phyloP scores from a whole-genome alignment of 2,329 filamentous ascomycete species.

The Epichloe uncinata region DNA sequence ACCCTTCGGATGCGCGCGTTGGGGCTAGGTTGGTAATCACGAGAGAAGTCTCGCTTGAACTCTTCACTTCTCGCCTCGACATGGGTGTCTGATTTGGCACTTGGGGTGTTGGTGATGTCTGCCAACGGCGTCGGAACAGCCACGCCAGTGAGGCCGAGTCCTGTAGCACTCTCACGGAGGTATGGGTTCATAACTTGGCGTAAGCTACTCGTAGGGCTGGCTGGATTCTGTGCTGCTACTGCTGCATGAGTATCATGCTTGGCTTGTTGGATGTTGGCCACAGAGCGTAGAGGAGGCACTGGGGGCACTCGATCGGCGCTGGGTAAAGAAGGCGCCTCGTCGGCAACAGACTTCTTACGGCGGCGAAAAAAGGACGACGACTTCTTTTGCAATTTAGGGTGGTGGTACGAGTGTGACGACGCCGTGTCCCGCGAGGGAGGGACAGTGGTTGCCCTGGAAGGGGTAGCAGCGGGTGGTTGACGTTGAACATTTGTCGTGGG shows the following conservation, averaged over 20 bases:
- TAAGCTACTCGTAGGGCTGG: conserved; percentile 65
- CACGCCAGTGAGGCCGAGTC: conserved; percentile 15
- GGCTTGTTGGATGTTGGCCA: conserved; percentile 17
- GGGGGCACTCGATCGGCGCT: conserved; percentile 29
- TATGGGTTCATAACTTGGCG: conserved; percentile 82
- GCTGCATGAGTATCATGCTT: conserved; percentile 15
- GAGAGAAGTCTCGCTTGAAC: conserved; percentile 52
- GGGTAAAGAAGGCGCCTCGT: conserved; percentile 51
- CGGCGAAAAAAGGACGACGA: conserved; percentile 93
- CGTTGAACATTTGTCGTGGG: conserved; percentile 28
- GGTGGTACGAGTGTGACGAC: conserved; percentile 31
- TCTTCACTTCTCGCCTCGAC: conserved; percentile 17
- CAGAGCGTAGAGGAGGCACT: conserved; percentile 22
- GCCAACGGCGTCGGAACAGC: conserved; percentile 9
- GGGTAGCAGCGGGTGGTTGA: conserved; percentile 11
- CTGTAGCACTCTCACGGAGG: conserved; percentile 26
- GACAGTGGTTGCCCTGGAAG: conserved; percentile 30
- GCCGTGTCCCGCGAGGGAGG: conserved; percentile 36
- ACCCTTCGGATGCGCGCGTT: conserved; percentile 60
- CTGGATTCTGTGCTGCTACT: conserved; percentile 16
- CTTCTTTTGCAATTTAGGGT: conserved; percentile 65
- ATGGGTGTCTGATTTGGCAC: conserved; percentile 11
- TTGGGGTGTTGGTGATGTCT: conserved; percentile 14
- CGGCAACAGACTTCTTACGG: conserved; percentile 77
- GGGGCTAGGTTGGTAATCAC: conserved; percentile 59